Conservation (phyloP, 2,329 filamentous ascomycete genomes). For the Chalaropsis ovoidea region DNA sequence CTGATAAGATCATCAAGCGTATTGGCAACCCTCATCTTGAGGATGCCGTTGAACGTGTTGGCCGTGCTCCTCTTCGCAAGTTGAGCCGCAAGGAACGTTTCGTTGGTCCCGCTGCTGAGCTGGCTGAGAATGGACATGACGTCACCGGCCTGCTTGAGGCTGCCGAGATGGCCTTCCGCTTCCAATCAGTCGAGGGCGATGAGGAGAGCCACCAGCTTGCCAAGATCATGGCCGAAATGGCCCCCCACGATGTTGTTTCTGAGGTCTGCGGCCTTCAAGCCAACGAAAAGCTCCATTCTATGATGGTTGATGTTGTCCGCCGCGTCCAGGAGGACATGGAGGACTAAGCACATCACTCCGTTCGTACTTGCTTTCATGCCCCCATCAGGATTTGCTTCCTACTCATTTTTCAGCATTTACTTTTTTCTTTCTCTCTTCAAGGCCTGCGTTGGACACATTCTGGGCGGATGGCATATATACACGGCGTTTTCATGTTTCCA, state of each 20-base stretch:
- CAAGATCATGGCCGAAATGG: conserved; percentile 67
- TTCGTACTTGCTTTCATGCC: neutral
- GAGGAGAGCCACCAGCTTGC: conserved; percentile 81
- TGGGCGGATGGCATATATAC: conserved; percentile 17
- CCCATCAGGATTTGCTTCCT: conserved; percentile 20
- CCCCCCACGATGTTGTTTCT: conserved; percentile 62
- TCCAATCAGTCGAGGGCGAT: conserved; percentile 88
- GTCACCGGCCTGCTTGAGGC: conserved; percentile 67
- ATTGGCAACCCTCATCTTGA: conserved; percentile 91
- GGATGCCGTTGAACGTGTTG: conserved; percentile 89
- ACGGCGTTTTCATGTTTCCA: conserved; percentile 19
- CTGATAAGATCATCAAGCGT: conserved; percentile 81
- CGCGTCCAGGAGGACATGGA: conserved; percentile 61
- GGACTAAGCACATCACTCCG: conserved; percentile 21
- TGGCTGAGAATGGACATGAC: conserved; percentile 69
- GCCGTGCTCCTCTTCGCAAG: conserved; percentile 88
- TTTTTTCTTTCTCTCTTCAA: conserved; percentile 15
- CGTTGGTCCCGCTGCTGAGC: conserved; percentile 78
- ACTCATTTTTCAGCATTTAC: conserved; percentile 15
- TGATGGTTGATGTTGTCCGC: conserved; percentile 67
- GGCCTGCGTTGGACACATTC: conserved; percentile 20
- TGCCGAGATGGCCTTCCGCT: conserved; percentile 84
- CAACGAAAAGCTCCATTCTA: conserved; percentile 64
- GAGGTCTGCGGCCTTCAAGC: conserved; percentile 74
- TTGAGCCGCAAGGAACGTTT: conserved; percentile 91